Evolutionary conservation across 495 filamentous ascomycete genomes (phyloP).

Genomic region (Tuber microsphaerosporum): DNA sequence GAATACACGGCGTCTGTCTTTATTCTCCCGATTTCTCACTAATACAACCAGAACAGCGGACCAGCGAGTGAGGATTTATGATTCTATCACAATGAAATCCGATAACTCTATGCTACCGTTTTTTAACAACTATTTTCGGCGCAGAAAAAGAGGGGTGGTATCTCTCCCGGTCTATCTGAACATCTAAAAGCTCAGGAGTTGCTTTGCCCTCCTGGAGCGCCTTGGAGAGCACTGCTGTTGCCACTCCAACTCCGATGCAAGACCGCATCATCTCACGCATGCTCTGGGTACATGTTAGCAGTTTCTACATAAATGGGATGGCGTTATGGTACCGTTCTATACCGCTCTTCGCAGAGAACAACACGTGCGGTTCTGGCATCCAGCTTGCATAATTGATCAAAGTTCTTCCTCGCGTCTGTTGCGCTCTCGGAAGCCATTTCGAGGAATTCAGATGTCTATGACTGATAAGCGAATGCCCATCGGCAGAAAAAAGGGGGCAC

Average conservation of each 20-base stretch:
- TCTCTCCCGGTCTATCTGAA: conserved; percentile 32
- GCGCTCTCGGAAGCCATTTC: conserved; percentile 55
- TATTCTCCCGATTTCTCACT: not conserved
- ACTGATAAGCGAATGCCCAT: not conserved
- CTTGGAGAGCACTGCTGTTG: conserved; percentile 40
- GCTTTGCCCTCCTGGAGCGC: conserved; percentile 31
- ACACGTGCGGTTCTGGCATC: conserved; percentile 46
- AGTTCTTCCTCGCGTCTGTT: conserved; percentile 57
- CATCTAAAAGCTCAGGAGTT: conserved; percentile 26
- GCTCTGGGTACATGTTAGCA: conserved; percentile 22
- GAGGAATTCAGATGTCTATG: conserved; percentile 47
- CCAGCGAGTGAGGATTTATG: not conserved
- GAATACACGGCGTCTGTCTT: not conserved
- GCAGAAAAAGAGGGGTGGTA: conserved; percentile 40
- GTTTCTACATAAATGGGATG: not conserved
- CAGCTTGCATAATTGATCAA: conserved; percentile 55
- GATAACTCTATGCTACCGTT: conserved; percentile 7
- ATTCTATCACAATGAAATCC: not conserved
- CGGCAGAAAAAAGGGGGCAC: not conserved
- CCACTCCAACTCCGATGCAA: conserved; percentile 45
- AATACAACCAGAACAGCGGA: not conserved
- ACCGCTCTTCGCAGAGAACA: conserved; percentile 36
- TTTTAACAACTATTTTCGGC: conserved; percentile 19
- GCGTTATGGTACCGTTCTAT: conserved; percentile 25
- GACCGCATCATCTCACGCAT: conserved; percentile 40